Base-by-base conservation (phyloP, 805 yeast species). In the Candida railenensis region DNA sequence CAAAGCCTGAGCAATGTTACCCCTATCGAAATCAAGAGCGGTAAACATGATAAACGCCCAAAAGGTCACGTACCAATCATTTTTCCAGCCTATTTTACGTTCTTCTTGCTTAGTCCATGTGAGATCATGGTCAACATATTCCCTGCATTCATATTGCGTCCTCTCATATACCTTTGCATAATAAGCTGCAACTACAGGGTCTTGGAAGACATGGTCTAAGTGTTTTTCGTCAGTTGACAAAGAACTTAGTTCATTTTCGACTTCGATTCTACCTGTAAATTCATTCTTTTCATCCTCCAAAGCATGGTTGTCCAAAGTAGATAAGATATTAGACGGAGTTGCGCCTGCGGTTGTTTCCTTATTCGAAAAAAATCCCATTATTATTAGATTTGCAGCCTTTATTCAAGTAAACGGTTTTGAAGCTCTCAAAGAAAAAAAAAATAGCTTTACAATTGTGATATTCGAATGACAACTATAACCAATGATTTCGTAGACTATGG, bases 1-100 rank as follows among this genome's bases (percentile, higher is more conserved):
- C 3, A 80, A 67, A 7, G 85, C 85, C 54, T 81, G 84, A 2
- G 69, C 57, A 42, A 83, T 61, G 57, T 83, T 82, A 43, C 76
- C 75, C 54, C 88, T 65, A 61, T 81, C 87, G 47, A 82, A 61
- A 56, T 82, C 81, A 46, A 83, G 68, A 7, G 81, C 80, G 37
- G 78, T 64, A 57, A 82, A 82, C 80, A 82, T 72, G 47, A 82
- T 53, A 49, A 80, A 79, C 0, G 85, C 85, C 70, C 83, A 71
- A 25, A 80, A 62, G 3, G 82, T 67, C 22, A 83, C 85, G 40
- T 74, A 65, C 65, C 70, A 70, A 50, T 84, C 87, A 37, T 80
- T 66, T 54, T 80, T 81, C 58, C 80, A 56, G 14, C 74, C 58
- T 3, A 83, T 56, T 37, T 59, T 66, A 33, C 62, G 66, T 49